Evolutionary conservation across 164 flowering plant species (phyloP), one percentile per base, ranked within the genome.

Genomic region (Magnolia kwangsiensis): DNA sequence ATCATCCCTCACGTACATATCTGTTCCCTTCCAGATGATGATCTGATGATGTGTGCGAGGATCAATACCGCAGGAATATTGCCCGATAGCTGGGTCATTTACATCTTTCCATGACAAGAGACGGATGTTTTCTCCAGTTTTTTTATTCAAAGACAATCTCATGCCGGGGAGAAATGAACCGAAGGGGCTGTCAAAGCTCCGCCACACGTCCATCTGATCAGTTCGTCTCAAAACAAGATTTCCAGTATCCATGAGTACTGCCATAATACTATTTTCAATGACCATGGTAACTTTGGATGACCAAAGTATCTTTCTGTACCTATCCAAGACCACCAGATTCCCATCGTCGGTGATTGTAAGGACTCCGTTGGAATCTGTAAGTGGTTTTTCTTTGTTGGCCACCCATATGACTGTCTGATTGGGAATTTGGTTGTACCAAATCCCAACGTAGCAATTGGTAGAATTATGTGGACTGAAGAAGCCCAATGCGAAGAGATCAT

Each of bases 401-500:
- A 80, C 82, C 84, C 84, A 82, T 63, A 80, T 79, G 4, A 78
- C 50, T 1, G 84, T 80, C 18, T 74, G 21, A 5, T 9, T 23
- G 1, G 69, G 51, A 50, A 51, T 9, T 14, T 11, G 13, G 55
- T 75, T 77, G 68, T 82, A 77, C 82, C 82, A 82, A 8, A 82
- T 82, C 23, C 84, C 84, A 1, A 80, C 72, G 51, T 82, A 82
- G 16, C 77, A 72, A 72, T 65, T 74, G 5, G 31, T 67, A 11
- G 80, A 82, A 14, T 77, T 80, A 72, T 78, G 82, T 24, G 82
- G 82, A 7, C 63, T 72, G 78, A 82, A 82, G 79, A 77, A 82
- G 24, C 84, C 84, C 71, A 82, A 80, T 69, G 76, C 82, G 69
- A 80, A 80, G 21, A 68, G 29, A 0, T 73, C 82, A 68, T 69